phyloP scores from a whole-genome alignment of 163 green algal genomes.

The Chlorella variabilis region DNA sequence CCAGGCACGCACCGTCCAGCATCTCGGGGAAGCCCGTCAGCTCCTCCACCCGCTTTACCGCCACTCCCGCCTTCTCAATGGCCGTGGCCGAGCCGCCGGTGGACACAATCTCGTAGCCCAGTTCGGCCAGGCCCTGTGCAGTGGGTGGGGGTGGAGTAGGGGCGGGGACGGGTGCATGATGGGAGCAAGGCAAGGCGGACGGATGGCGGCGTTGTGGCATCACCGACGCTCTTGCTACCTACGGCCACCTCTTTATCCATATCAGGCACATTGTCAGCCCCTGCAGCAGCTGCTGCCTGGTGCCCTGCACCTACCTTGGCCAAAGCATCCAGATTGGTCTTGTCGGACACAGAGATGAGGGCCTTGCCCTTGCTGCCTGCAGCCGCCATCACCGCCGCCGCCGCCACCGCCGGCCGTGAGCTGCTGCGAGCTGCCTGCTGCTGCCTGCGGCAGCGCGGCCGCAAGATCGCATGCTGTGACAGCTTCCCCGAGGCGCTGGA shows the following conservation, averaged over 20 bases:
- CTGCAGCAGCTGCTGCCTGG: no score
- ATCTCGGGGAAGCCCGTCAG: conserved; percentile 86
- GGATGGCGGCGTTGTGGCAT: no score
- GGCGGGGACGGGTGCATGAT: no score
- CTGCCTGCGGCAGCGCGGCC: background rate
- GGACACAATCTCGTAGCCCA: conserved; percentile 94
- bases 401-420: background rate
- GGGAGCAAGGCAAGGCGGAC: no score
- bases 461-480: background rate
- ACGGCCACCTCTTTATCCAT: no score
- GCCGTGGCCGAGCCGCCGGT: conserved; percentile 92
- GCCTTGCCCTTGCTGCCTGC: conserved; percentile 47
- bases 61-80: conserved; percentile 82
- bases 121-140: conserved; percentile 83
- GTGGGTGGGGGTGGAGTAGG: no score
- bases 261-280: no score
- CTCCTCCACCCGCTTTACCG: conserved; percentile 89
- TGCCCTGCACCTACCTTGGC: conserved; percentile 73
- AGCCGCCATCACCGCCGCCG: conserved; percentile 13
- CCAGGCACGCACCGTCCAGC: conserved; percentile 15
- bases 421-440: conserved; percentile 24
- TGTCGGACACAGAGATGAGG: conserved; percentile 96
- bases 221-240: no score
- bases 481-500: background rate
- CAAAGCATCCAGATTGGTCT: conserved; percentile 84